These are phyloP conservation scores for Viola odorata DNA, from an alignment of 345 rosid genomes.

Conservation along the genomic window DNA sequence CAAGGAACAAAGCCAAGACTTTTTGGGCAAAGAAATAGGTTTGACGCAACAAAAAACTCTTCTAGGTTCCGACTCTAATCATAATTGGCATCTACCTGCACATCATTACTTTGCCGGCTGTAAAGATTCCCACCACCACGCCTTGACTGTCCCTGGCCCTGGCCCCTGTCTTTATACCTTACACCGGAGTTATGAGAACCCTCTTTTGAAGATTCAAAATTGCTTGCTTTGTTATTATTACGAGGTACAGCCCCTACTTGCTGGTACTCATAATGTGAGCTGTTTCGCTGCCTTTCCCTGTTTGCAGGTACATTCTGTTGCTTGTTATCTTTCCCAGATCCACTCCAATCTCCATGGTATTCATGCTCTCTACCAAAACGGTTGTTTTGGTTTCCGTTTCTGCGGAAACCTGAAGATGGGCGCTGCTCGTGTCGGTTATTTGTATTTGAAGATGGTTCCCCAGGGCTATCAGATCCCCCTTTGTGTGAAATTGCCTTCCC, in stretches of 20 bases:
- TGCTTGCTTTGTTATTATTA: slow-evolving; percentile 27
- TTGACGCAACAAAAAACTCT: slow-evolving; percentile 8
- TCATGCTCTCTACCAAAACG: slow-evolving; percentile 52
- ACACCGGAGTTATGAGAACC: slow-evolving; percentile 41
- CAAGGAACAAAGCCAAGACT: slow-evolving; percentile 12
- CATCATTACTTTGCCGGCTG: slow-evolving; percentile 44
- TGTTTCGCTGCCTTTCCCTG: slow-evolving; percentile 62
- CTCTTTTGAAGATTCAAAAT: slow-evolving; percentile 46
- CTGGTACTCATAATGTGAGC: slow-evolving; percentile 68
- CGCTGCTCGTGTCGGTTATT: slow-evolving; percentile 44
- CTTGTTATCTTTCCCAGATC: slow-evolving; percentile 48
- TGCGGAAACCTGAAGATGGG: slow-evolving; percentile 39
- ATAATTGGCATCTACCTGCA: slow-evolving; percentile 34
- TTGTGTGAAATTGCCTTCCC: slow-evolving; percentile 32
- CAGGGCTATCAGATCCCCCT: slow-evolving; percentile 27
- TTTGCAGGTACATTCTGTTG: slow-evolving; percentile 40
- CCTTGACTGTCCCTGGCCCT: slow-evolving; percentile 41
- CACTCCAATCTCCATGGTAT: slow-evolving; percentile 63
- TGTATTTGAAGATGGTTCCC: slow-evolving; percentile 23
- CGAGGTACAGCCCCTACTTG: slow-evolving; percentile 38
- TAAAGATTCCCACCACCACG: slow-evolving; percentile 48
- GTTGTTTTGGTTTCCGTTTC: slow-evolving; percentile 50
- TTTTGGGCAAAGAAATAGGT: slow-evolving; percentile 1
- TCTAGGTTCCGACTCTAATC: slow-evolving; percentile 30
- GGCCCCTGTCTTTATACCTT: slow-evolving; percentile 68